Base-by-base conservation (phyloP, 78 protist genomes). In the Dictyostelium firmibasis region DNA sequence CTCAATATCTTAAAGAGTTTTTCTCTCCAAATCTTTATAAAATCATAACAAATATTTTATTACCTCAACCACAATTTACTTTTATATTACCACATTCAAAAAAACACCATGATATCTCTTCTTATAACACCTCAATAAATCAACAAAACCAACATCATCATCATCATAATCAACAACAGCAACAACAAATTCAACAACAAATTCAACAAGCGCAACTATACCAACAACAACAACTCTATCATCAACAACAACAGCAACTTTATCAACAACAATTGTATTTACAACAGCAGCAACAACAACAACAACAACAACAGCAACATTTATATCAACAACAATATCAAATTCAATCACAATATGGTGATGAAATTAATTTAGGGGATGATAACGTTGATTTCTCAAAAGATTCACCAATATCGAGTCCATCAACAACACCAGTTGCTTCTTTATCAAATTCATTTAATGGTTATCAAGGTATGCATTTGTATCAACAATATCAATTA, bases 361-460 rank as follows among this genome's bases (percentile, higher is more conserved):
- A 88, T 44, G 93, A 88, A 25, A 88, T 88, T 67, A 88, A 88
- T 64, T 29, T 88, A 3, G 93, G 93, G 18, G 93, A 88, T 29
- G 93, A 88, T 78, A 31, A n/a, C 23, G 33, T 75, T 85, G 86
- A 88, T 11, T 76, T 78, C 43, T 33, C 79, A 18, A 84, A 69
- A 36, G 91, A 84, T 4, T 87, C 93, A 13, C 93, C 93, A 27
- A 64, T 36, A 13, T 87, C 93, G 0, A 87, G 93, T 64, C 93
- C 93, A 23, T 81, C 87, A 6, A 69, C 84, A 20, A 89, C 94
- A 29, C 87, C 94, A 23, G 33, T 16, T 35, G 31, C 38, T 10
- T 89, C 86, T 1, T 35, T 78, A 27, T 89, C 94, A 44, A 81
- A 67, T n/a, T 89, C 94, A 7, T 47, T 33, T 5, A 86, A 86